phyloP scores from a whole-genome alignment of 768 basidiomycete species.

The Myochromella boudieri region DNA sequence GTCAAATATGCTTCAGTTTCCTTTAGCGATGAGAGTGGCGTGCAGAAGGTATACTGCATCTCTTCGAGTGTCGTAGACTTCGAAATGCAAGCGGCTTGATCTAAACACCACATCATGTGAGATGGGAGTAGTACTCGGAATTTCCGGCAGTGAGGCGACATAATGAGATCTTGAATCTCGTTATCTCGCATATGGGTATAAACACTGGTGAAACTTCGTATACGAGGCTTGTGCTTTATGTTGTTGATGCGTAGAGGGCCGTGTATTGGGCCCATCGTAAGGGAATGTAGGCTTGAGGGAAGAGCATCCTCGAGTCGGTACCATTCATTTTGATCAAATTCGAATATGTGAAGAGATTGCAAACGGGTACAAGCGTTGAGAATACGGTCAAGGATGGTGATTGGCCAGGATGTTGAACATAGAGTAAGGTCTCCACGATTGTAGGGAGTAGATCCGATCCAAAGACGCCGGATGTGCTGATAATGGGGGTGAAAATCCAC shows the following conservation, averaged over 20 bases:
- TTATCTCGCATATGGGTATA: conserved; percentile 34
- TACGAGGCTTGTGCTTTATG: conserved; percentile 22
- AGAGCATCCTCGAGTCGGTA: conserved; percentile 27
- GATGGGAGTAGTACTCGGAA: conserved; percentile 23
- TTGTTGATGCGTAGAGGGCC: conserved; percentile 28
- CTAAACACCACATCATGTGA: neutral
- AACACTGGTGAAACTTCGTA: conserved; percentile 31
- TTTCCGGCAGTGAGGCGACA: conserved; percentile 24
- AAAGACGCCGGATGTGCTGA: conserved; percentile 25
- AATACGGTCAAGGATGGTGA: conserved; percentile 30
- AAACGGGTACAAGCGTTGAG: conserved; percentile 27
- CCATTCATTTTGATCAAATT: conserved; percentile 32
- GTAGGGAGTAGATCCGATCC: conserved; percentile 26
- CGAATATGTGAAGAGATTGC: conserved; percentile 26
- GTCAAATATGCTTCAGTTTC: neutral
- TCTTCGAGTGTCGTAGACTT: conserved; percentile 4
- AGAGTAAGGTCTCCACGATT: conserved; percentile 27
- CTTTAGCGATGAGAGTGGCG: neutral
- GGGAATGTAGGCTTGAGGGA: conserved; percentile 27
- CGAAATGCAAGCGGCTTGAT: conserved; percentile 1
- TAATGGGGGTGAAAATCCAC: conserved; percentile 18
- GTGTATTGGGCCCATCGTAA: conserved; percentile 35
- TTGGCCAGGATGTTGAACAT: conserved; percentile 28
- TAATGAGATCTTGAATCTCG: conserved; percentile 30
- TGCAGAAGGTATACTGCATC: conserved; percentile 4